Conservation (phyloP, 192 early-diverging fungal species). For the Geranomyces variabilis region DNA sequence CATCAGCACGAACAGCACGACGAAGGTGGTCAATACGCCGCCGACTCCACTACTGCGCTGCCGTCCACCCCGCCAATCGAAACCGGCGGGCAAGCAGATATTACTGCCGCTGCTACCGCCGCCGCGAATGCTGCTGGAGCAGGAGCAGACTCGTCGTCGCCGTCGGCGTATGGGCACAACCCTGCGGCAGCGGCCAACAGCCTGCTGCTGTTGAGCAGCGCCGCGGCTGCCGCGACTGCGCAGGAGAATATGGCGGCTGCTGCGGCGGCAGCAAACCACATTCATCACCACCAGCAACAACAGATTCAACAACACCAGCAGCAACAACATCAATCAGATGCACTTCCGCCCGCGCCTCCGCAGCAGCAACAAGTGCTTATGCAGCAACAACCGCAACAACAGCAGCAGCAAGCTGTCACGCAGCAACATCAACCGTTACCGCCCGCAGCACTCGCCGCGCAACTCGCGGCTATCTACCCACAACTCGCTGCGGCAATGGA, state of each 20-base stretch:
- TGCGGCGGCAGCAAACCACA: neutral
- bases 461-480: slow-evolving; percentile 25
- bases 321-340: neutral
- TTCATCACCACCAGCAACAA: neutral
- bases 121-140: no score
- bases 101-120: no score
- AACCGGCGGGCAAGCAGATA: no score
- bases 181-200: slow-evolving; percentile 31
- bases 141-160: neutral
- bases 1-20: no score
- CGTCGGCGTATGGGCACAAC: slow-evolving; percentile 16
- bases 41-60: no score
- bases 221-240: slow-evolving; percentile 1
- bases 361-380: neutral
- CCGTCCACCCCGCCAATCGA: no score
- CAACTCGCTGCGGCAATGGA: slow-evolving; percentile 35
- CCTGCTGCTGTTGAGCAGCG: slow-evolving; percentile 22
- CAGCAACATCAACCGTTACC: neutral
- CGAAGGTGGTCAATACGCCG: no score
- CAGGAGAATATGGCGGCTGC: no score
- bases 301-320: neutral
- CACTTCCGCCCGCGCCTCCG: neutral
- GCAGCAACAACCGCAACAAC: neutral
- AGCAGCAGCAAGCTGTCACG: neutral
- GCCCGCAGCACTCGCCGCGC: neutral